Evolutionary conservation across 257 asterid genomes (phyloP), one percentile per base, ranked within the genome.

Genomic region (Salvia miltiorrhiza): DNA sequence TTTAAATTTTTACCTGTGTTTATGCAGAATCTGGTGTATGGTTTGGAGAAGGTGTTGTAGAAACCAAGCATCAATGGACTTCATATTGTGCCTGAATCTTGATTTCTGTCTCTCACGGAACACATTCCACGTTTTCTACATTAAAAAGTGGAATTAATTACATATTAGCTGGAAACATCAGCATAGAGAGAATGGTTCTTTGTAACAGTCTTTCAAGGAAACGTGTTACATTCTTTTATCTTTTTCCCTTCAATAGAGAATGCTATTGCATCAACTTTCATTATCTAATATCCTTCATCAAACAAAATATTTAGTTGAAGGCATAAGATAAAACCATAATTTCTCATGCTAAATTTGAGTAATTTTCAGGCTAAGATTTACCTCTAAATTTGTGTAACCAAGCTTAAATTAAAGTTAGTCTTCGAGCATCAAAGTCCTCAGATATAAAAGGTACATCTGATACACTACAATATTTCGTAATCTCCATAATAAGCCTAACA

Each of bases 11-110:
- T 11, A 13, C n/a, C 8, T 45, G 61, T 48, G 39, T 19, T 49
- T 52, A 13, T 50, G 74, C 75, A 82, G 92, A 85, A 75, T 73
- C 80, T 85, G 73, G 92, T 80, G 70, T 88, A 83, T 56, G 90
- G 90, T 45, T 74, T 87, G 85, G 95, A 72, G 79, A 76, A 76
- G 63, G 47, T 80, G 67, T 41, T 76, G 82, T 65, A 67, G 73
- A 26, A 49, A 60, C 16, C 44, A 47, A 47, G 70, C 63, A 63
- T 53, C 58, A 40, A 50, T 2, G 26, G 14, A 10, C 77, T 59
- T 32, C 55, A 37, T 9, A 30, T 37, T 32, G 28, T 9, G 9
- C 11, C 14, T n/a, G 60, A 64, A 21, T 45, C 37, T 5, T 44
- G 60, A 43, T 28, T 19, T 44, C 17, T 67, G 44, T 50, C 3